A percentile compares a stretch with the other conserved stretches of the same genome.
Evolutionary conservation across 129 eudicot species (phyloP).

Genomic region (Glebionis coronaria): DNA sequence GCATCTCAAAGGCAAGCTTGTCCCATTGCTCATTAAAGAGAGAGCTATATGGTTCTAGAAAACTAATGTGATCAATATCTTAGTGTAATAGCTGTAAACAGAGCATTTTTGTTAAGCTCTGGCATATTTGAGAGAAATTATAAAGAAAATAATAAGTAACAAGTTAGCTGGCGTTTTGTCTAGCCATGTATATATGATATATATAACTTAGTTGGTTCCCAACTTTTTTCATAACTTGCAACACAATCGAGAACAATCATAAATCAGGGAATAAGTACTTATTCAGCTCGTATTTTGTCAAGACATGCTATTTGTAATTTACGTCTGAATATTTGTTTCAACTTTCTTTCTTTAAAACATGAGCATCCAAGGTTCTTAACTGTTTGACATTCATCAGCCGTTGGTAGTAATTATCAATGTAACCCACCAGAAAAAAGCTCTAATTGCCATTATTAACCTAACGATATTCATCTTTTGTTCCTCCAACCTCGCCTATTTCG

Average conservation of each 20-base stretch:
- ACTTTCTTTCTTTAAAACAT: background rate
- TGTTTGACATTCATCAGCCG: background rate
- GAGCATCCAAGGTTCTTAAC: background rate
- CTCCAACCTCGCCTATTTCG: too few species aligned
- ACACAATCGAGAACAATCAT: too few species aligned
- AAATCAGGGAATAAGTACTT: too few species aligned
- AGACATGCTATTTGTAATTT: too few species aligned
- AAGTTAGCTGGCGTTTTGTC: background rate
- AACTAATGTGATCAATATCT: background rate
- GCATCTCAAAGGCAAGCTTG: constrained; percentile 58
- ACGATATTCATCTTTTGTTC: too few species aligned
- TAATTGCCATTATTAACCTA: too few species aligned
- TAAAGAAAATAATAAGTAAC: background rate
- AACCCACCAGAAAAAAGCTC: too few species aligned
- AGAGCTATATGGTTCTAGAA: constrained; percentile 75
- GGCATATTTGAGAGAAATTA: background rate
- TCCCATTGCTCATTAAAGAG: constrained; percentile 61
- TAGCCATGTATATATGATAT: background rate
- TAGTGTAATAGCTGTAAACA: background rate
- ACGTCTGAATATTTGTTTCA: background rate
- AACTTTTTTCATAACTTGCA: background rate
- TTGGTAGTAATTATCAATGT: too few species aligned
- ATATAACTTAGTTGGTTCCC: background rate
- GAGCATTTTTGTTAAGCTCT: background rate
- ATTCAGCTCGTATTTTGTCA: too few species aligned